A percentile compares a stretch with the other conserved stretches of the same genome.
Conservation (phyloP, 163 green algal genomes). For the Scenedesmus sp. region DNA sequence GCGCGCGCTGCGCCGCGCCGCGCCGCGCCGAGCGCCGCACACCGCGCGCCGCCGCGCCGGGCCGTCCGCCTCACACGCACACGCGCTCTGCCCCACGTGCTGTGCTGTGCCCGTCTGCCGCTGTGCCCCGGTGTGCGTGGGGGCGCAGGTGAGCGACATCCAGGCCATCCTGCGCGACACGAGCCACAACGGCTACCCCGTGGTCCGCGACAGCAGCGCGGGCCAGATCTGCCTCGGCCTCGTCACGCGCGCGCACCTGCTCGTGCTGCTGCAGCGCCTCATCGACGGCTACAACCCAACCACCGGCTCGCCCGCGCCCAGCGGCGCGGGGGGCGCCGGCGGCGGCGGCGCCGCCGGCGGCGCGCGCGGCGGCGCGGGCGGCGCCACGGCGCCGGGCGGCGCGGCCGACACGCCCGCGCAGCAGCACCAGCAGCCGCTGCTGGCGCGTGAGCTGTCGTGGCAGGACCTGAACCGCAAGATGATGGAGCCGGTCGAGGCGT, state of each 20-base stretch:
- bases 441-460: constrained; percentile 59
- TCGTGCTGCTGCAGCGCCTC: constrained; percentile 80
- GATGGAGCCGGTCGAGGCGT: constrained; percentile 62
- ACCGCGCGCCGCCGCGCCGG: too few species aligned
- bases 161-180: constrained; percentile 76
- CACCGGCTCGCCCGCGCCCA: neutral
- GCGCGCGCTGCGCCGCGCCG: too few species aligned
- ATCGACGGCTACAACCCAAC: constrained; percentile 40
- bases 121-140: constrained; percentile 54
- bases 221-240: constrained; percentile 73
- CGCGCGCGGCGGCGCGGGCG: too few species aligned
- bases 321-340: neutral
- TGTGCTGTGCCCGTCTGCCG: too few species aligned
- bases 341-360: neutral
- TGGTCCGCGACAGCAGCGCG: constrained; percentile 72
- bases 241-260: constrained; percentile 82
- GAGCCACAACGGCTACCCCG: constrained; percentile 87
- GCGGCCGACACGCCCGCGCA: neutral
- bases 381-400: neutral
- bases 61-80: too few species aligned
- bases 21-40: too few species aligned
- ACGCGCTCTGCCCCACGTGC: too few species aligned
- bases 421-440: constrained; percentile 19
- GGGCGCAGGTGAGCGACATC: constrained; percentile 35
- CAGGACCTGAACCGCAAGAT: constrained; percentile 63